phyloP scores from a whole-genome alignment of 345 rosid species.

The Populus tremula region DNA sequence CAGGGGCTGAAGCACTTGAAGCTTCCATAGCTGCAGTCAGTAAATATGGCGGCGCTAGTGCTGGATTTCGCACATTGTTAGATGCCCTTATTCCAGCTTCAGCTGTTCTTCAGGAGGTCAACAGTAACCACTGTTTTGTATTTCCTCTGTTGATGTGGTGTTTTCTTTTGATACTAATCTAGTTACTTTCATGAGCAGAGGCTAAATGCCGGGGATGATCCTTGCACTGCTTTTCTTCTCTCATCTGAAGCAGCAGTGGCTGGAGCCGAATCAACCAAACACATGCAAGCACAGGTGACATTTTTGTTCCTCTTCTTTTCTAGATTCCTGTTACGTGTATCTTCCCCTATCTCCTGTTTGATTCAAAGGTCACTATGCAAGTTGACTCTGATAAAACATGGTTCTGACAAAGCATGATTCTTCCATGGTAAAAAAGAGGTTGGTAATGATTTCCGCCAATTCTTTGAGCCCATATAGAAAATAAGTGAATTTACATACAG shows the following conservation, averaged over 20 bases:
- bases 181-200: slow-evolving; percentile 45
- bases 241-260: slow-evolving; percentile 78
- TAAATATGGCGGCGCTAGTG: slow-evolving; percentile 90
- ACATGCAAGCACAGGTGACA: slow-evolving; percentile 89
- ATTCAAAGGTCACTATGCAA: not conserved
- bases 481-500: not conserved
- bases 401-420: not conserved
- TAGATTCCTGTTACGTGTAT: not conserved
- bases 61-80: slow-evolving; percentile 84
- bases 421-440: not conserved
- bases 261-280: slow-evolving; percentile 86
- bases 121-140: not conserved
- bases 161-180: slow-evolving; percentile 4
- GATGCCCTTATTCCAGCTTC: slow-evolving; percentile 96
- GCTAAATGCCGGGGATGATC: slow-evolving; percentile 68
- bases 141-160: not conserved
- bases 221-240: slow-evolving; percentile 58
- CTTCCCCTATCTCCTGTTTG: not conserved
- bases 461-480: not conserved
- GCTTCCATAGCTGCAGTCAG: slow-evolving; percentile 81
- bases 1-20: slow-evolving; percentile 90
- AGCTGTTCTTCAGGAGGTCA: slow-evolving; percentile 73
- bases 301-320: not conserved
- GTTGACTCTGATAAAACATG: not conserved
- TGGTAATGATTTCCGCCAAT: not conserved